Base-by-base conservation (phyloP, 2,329 filamentous ascomycete genomes). In the Atkinsonella texensis region DNA sequence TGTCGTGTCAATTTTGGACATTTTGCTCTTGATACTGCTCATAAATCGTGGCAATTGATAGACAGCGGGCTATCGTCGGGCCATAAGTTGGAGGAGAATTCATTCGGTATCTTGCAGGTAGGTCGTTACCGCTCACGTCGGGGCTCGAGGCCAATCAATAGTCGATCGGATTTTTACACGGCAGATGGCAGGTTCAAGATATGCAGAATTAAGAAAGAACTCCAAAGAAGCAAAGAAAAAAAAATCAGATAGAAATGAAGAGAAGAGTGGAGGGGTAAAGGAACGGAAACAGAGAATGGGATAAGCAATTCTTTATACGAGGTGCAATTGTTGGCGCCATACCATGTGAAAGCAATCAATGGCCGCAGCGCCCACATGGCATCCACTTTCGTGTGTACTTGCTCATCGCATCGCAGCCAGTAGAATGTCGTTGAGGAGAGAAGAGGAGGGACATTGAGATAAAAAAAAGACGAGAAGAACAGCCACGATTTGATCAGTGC, bases 1-100 rank as follows among this genome's bases (percentile, higher is more conserved):
- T 56, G 69, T 77, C 55, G 73, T 82, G 66, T 90, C 85, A 61
- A 91, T 77, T 60, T 84, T 65, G 43, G 81, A 63, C 82, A 85
- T 87, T 20, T 15, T 48, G 2, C 17, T 28, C 20, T 1, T 9
- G 49, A 42, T 9, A 33, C 13, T 15, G 11, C 35, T 38, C 15
- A 15, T 38, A 7, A 12, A 15, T 15, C 15, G 35, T 38, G 35
- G 15, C 35, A 38, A 38, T 38, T 38, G 7, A 2, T 38, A 15
- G 12, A 12, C 12, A 15, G 6, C 35, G 12, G 35, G 35, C 15
- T 38, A 15, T 38, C 35, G 35, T 13, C 10, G 35, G 2, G 35
- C 11, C 35, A 15, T 38, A 38, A 15, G 9, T 9, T 28, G 35
- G 35, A 38, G 15, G 15, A 38, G 11, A 38, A 3, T 12, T 38